Conservation (phyloP, 768 basidiomycete species). For the Leucocoprinus sp. region DNA sequence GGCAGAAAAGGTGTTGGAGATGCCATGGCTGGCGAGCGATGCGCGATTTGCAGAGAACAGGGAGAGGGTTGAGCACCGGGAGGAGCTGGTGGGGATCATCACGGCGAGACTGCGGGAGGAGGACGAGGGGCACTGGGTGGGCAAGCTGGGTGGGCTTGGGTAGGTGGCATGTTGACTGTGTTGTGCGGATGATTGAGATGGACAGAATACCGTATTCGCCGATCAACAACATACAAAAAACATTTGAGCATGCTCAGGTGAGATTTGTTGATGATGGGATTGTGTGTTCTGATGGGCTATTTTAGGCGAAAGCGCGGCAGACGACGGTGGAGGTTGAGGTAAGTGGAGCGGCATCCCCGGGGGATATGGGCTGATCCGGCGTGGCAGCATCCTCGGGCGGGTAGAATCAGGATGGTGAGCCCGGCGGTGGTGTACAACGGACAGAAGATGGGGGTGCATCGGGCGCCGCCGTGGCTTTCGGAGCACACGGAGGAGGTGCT, state of each 20-base stretch:
- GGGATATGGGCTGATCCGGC: constrained; percentile 10
- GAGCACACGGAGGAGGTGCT: constrained; percentile 73
- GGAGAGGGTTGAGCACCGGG: constrained; percentile 68
- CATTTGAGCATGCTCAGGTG: constrained; percentile 80
- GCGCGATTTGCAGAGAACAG: constrained; percentile 66
- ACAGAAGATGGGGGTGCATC: constrained; percentile 59
- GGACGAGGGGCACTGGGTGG: constrained; percentile 67
- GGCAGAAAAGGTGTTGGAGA: constrained; percentile 50
- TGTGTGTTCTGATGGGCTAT: constrained; percentile 8
- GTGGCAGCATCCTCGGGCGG: constrained; percentile 61
- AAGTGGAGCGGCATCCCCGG: no score
- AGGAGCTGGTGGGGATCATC: constrained; percentile 61
- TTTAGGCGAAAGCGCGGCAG: constrained; percentile 65
- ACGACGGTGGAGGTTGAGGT: constrained; percentile 76
- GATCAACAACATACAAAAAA: constrained; percentile 85
- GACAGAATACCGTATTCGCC: constrained; percentile 77
- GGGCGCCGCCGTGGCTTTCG: constrained; percentile 82
- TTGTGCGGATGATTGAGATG: constrained; percentile 4
- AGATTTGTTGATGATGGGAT: constrained; percentile 9
- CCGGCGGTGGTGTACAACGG: constrained; percentile 82
- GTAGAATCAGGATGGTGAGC: constrained; percentile 70
- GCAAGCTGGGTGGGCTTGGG: constrained; percentile 71
- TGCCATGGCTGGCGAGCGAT: constrained; percentile 52
- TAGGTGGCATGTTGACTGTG: constrained; percentile 26
- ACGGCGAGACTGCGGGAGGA: constrained; percentile 47